A percentile compares a stretch with the other conserved stretches of the same genome.
These are phyloP conservation scores for Pharus latifolius DNA, from an alignment of 176 grass and related monocot species.

Conservation along the genomic window DNA sequence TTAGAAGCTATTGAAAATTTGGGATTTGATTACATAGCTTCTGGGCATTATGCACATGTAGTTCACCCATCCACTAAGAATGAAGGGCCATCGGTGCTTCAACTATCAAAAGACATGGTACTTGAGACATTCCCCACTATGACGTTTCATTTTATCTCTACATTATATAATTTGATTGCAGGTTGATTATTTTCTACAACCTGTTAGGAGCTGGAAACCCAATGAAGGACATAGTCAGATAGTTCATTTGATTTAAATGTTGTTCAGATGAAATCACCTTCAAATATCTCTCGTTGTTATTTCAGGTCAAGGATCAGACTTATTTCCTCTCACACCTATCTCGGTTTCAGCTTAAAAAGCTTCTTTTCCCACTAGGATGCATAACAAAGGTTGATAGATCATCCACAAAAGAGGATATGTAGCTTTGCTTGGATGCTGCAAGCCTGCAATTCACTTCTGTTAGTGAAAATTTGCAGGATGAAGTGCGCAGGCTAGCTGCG, in stretches of 20 bases:
- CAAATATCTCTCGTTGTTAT: constrained; percentile 1
- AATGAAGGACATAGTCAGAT: neutral
- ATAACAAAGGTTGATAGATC: constrained; percentile 52
- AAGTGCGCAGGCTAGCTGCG: constrained; percentile 65
- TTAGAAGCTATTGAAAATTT: constrained; percentile 67
- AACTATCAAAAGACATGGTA: constrained; percentile 81
- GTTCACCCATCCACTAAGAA: constrained; percentile 38
- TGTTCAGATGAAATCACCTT: neutral
- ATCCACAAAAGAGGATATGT: neutral
- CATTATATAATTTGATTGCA: neutral
- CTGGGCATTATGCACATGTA: constrained; percentile 91
- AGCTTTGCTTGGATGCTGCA: neutral
- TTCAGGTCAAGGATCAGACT: constrained; percentile 94
- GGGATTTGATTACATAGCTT: constrained; percentile 91
- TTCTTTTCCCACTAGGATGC: constrained; percentile 89
- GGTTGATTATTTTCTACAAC: neutral
- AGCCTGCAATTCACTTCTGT: neutral
- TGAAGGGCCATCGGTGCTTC: constrained; percentile 37
- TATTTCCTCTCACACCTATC: constrained; percentile 98
- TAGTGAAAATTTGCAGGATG: constrained; percentile 46
- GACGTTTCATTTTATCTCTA: neutral
- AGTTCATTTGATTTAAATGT: neutral
- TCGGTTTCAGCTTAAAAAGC: constrained; percentile 69
- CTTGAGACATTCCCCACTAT: neutral
- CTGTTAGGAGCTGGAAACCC: neutral